phyloP scores from a whole-genome alignment of 305 asterid genomes.

The Solanum hybrid region DNA sequence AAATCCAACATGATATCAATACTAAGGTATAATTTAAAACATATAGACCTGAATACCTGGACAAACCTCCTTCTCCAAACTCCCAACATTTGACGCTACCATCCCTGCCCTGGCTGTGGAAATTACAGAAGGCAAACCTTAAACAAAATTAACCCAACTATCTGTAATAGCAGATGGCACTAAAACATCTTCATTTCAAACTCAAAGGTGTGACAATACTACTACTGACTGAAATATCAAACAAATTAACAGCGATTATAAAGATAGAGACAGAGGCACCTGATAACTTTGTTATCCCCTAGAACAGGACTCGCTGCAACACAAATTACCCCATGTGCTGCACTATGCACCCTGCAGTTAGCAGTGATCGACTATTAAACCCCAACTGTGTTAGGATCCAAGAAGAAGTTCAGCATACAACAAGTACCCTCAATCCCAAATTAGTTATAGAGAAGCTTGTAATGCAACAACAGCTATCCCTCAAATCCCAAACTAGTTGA shows the following conservation, averaged over 20 bases:
- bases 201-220: neutral
- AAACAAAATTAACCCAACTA: neutral
- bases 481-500: neutral
- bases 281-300: slow-evolving; percentile 50
- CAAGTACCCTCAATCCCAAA: neutral
- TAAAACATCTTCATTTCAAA: neutral
- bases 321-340: slow-evolving; percentile 76
- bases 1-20: neutral
- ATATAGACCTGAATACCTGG: slow-evolving; percentile 26
- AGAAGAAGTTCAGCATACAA: neutral
- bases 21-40: neutral
- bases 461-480: neutral
- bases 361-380: neutral
- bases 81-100: slow-evolving; percentile 83
- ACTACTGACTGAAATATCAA: neutral
- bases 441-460: neutral
- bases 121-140: neutral
- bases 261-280: slow-evolving; percentile 7
- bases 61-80: slow-evolving; percentile 57
- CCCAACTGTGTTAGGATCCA: neutral
- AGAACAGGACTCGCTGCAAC: slow-evolving; percentile 31
- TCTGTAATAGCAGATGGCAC: neutral
- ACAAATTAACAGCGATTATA: neutral
- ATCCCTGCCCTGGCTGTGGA: slow-evolving; percentile 78
- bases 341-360: slow-evolving; percentile 47